phyloP scores from a whole-genome alignment of 306 rosid species.

The Styphnolobium japonicum region DNA sequence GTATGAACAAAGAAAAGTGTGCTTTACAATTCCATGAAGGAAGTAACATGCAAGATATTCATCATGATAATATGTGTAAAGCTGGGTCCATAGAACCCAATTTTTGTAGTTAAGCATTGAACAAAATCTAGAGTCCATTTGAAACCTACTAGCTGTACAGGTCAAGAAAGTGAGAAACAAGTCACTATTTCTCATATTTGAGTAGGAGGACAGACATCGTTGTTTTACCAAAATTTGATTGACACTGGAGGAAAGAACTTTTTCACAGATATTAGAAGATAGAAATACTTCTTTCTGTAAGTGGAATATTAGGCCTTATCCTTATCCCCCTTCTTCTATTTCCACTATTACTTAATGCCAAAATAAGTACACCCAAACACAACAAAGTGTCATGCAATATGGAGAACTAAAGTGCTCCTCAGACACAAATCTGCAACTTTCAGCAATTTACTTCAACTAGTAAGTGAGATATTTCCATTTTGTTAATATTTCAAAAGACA shows the following conservation, averaged over 20 bases:
- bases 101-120: not conserved
- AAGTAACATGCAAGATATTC: not conserved
- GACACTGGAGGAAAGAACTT: not conserved
- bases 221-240: not conserved
- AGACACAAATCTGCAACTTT: not conserved
- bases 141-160: not conserved
- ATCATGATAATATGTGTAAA: not conserved
- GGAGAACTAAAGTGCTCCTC: not conserved
- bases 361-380: not conserved
- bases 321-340: not conserved
- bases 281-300: not conserved
- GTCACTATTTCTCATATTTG: not conserved
- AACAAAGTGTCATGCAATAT: not conserved
- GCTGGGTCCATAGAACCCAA: not conserved
- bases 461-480: not conserved
- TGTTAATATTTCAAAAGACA: not conserved
- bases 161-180: not conserved
- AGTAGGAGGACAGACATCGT: not conserved
- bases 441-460: not conserved
- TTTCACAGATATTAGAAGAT: not conserved
- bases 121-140: not conserved
- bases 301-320: not conserved
- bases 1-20: not conserved
- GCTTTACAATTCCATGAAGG: not conserved
- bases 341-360: not conserved